phyloP scores from a whole-genome alignment of 192 early-diverging fungal species.

The Diversispora epigaea region DNA sequence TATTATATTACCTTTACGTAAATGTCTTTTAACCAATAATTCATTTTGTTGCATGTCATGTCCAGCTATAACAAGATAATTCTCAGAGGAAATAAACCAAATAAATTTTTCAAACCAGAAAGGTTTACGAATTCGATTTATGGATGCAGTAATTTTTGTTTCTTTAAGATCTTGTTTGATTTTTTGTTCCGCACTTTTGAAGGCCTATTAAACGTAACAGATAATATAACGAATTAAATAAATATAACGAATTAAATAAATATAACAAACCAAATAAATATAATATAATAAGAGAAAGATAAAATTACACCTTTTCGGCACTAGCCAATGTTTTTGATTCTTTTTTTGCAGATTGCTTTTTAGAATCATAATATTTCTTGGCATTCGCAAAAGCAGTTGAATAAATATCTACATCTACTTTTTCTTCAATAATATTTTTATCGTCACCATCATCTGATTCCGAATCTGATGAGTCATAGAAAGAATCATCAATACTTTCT shows the following conservation, averaged over 20 bases:
- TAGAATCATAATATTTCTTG: conserved; percentile 81
- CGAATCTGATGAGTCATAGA: conserved; percentile 17
- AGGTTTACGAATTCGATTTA: conserved; percentile 85
- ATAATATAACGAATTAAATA: conserved; percentile 1
- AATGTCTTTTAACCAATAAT: conserved; percentile 74
- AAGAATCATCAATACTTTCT: conserved; percentile 11
- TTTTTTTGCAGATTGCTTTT: conserved; percentile 81
- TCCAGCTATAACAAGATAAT: conserved; percentile 90
- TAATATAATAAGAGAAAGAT: background rate
- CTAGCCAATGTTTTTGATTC: conserved; percentile 88
- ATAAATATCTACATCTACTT: conserved; percentile 87
- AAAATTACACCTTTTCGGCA: conserved; percentile 63
- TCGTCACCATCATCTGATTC: conserved; percentile 43
- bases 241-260: background rate
- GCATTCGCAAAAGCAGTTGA: conserved; percentile 88
- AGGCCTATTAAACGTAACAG: conserved; percentile 47
- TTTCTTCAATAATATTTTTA: conserved; percentile 37
- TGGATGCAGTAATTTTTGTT: conserved; percentile 70
- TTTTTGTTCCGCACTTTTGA: conserved; percentile 90
- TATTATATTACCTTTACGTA: conserved; percentile 50
- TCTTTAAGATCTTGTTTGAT: conserved; percentile 79
- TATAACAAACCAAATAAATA: background rate
- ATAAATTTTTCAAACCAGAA: conserved; percentile 99
- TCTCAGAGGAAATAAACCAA: conserved; percentile 93
- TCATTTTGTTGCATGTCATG: conserved; percentile 94